Evolutionary conservation across 2,329 filamentous ascomycete genomes (phyloP), one percentile per base, ranked within the genome.

Genomic region (Stagonosporopsis tanaceti): DNA sequence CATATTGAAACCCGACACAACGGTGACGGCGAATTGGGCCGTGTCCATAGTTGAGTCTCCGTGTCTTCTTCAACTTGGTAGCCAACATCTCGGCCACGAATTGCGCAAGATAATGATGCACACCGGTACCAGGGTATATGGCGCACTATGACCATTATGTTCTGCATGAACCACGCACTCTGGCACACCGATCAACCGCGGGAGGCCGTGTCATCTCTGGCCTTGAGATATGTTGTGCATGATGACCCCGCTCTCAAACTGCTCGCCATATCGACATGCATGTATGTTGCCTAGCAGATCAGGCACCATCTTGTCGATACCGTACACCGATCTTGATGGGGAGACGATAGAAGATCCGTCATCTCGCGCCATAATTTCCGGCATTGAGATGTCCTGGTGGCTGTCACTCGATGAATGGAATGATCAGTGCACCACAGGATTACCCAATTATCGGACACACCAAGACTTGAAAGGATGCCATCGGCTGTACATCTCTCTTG

Each of bases 181-280:
- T 15, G 14, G n/a, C 24, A 47, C 30, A 47, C 35, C 41, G 35
- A 46, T 50, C 35, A 46, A 17, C 8, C 32, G 38, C 41, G 46
- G 20, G 7, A 25, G 22, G 37, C 37, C 17, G 25, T 38, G 24
- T 42, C 11, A 17, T 38, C 20, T 30, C 17, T 22, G 9, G n/a
- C n/a, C 24, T 47, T 15, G 27, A 47, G 5, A 45, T 27, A 50
- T 50, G 41, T 41, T 27, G 35, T 51, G 47, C 42, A 56, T 57
- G 15, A 42, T 12, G 25, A 57, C 47, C 53, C 53, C 53, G 47
- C 47, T 57, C 52, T 25, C 38, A 37, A 42, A n/a, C 30, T 42
- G 17, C 22, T 35, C 35, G 47, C 35, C 53, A 20, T 27, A 20
- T 28, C 20, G 15, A 35, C 27, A 32, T 47, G 37, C 37, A 27